These are phyloP conservation scores for Daldinia eschscholtzii DNA, from an alignment of 2,329 filamentous ascomycete genomes.

Conservation along the genomic window DNA sequence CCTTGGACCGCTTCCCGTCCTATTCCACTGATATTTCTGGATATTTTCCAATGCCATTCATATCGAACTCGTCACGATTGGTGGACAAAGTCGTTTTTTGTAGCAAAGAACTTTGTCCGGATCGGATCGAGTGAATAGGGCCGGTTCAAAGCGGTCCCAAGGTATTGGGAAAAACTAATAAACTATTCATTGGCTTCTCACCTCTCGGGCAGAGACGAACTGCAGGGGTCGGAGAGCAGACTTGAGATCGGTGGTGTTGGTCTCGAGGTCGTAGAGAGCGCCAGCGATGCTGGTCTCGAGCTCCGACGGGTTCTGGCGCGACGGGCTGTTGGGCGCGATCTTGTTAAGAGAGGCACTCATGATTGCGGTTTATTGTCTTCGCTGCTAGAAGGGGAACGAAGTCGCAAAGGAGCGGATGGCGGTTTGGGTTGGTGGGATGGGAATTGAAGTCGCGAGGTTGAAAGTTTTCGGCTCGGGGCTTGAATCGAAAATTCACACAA, in stretches of 20 bases:
- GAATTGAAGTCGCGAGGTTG: constrained; percentile 36
- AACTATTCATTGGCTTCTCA: constrained; percentile 69
- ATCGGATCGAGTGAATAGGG: constrained; percentile 48
- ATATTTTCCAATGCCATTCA: constrained; percentile 41
- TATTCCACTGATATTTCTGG: constrained; percentile 65
- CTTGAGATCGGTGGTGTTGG: constrained; percentile 98
- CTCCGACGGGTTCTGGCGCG: constrained; percentile 95
- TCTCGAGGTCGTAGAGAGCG: constrained; percentile 99
- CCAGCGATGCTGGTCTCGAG: constrained; percentile 96
- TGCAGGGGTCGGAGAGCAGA: constrained; percentile 95
- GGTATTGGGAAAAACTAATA: neutral
- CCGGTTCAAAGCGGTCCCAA: constrained; percentile 44
- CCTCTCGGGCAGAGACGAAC: constrained; percentile 99
- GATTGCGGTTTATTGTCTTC: constrained; percentile 59
- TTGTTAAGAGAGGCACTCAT: constrained; percentile 89
- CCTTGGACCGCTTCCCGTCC: constrained; percentile 83
- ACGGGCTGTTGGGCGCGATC: constrained; percentile 97
- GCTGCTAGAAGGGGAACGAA: constrained; percentile 26
- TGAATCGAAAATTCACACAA: constrained; percentile 37
- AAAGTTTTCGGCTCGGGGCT: constrained; percentile 29
- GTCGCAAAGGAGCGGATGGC: constrained; percentile 32
- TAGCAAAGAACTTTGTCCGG: constrained; percentile 39
- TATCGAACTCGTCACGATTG: constrained; percentile 39
- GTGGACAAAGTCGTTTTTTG: constrained; percentile 40
- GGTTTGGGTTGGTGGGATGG: constrained; percentile 26